Evolutionary conservation across 768 basidiomycete genomes (phyloP).

Genomic region (Symmetrospora coprosmae): DNA sequence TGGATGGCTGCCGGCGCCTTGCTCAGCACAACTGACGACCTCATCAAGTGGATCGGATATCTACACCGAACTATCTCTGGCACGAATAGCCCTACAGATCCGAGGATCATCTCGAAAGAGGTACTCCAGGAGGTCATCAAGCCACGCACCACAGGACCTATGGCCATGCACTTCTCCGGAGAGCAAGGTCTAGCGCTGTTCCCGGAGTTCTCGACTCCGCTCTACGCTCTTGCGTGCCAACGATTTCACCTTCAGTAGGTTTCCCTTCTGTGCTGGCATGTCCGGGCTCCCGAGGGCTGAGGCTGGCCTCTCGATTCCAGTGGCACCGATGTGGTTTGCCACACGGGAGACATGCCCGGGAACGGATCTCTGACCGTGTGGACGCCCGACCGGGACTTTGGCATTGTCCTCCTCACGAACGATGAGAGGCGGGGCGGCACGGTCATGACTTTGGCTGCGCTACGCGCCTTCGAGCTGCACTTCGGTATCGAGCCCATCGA

Average conservation of each 20-base stretch:
- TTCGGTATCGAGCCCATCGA: background rate
- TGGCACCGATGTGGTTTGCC: background rate
- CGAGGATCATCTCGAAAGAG: background rate
- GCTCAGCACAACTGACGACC: background rate
- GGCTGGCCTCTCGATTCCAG: background rate
- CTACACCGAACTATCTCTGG: background rate
- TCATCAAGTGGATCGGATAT: background rate
- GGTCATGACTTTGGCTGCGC: background rate
- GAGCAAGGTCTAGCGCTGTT: background rate
- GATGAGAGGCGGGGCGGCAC: background rate
- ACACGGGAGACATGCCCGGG: background rate
- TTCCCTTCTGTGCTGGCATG: background rate
- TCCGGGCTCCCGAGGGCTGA: background rate
- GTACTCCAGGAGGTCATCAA: background rate
- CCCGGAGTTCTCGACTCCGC: background rate
- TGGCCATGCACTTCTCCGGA: background rate
- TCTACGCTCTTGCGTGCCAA: background rate
- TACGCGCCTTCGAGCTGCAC: background rate
- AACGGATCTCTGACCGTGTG: background rate
- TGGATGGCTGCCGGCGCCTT: background rate
- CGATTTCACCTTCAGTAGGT: background rate
- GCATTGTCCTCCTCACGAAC: background rate
- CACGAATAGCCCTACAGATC: background rate
- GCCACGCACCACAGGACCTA: background rate
- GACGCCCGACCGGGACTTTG: background rate